phyloP scores from a whole-genome alignment of 768 basidiomycete species.

The button mushroom (Agaricus bisporus) region DNA sequence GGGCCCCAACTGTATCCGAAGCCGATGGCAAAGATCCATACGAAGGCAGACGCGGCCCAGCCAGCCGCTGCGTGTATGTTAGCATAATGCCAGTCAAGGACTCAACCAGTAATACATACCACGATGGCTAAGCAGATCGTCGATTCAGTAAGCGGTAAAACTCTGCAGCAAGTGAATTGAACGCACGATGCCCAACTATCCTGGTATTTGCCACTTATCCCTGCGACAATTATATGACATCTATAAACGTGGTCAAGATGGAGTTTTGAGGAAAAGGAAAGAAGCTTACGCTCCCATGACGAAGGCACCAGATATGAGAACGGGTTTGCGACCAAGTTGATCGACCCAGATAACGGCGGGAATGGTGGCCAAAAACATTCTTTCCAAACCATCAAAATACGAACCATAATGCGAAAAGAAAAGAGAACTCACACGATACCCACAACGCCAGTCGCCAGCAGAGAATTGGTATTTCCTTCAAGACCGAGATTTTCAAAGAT shows the following conservation, averaged over 20 bases:
- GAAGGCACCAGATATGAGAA: slow-evolving; percentile 68
- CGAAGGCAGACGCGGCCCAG: slow-evolving; percentile 63
- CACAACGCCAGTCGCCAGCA: slow-evolving; percentile 61
- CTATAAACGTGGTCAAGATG: slow-evolving; percentile 21
- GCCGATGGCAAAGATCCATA: slow-evolving; percentile 72
- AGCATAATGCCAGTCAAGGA: not conserved
- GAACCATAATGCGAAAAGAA: not conserved
- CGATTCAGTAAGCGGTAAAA: slow-evolving; percentile 3
- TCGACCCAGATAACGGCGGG: slow-evolving; percentile 82
- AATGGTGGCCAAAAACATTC: slow-evolving; percentile 73
- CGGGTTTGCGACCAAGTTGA: slow-evolving; percentile 68
- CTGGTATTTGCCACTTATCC: slow-evolving; percentile 54
- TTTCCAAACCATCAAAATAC: slow-evolving; percentile 16
- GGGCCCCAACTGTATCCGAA: slow-evolving; percentile 82
- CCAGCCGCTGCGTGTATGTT: slow-evolving; percentile 44
- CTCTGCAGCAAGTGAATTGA: not conserved
- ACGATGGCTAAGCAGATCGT: slow-evolving; percentile 20
- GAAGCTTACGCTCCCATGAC: slow-evolving; percentile 53
- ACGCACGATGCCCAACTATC: slow-evolving; percentile 46
- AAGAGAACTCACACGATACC: slow-evolving; percentile 58
- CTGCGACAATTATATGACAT: slow-evolving; percentile 66
- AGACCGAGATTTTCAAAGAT: slow-evolving; percentile 63
- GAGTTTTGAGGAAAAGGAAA: not conserved
- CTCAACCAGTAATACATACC: slow-evolving; percentile 17
- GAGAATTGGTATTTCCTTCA: slow-evolving; percentile 50